A percentile compares a stretch with the other conserved stretches of the same genome.
Evolutionary conservation across 805 yeast species (phyloP).

Genomic region (Monosporozyma unispora): DNA sequence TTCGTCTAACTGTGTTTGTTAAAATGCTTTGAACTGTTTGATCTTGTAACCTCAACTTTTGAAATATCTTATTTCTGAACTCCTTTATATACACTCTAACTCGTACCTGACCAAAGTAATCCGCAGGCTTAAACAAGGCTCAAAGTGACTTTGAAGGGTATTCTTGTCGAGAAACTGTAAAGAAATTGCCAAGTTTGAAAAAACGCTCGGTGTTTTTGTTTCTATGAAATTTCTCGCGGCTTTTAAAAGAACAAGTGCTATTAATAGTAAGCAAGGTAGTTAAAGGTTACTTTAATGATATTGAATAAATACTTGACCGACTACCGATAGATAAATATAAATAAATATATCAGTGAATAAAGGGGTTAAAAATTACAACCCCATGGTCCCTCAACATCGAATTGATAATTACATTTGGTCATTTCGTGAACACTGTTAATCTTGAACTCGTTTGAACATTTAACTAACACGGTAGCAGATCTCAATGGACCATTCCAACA

Average conservation of each 20-base stretch:
- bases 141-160: not conserved
- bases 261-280: too few relatives aligned
- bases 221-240: not conserved
- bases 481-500: constrained; percentile 96
- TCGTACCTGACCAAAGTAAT: not conserved
- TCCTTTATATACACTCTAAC: too few relatives aligned
- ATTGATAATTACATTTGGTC: constrained; percentile 72
- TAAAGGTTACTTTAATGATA: not conserved
- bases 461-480: constrained; percentile 51
- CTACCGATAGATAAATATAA: too few relatives aligned
- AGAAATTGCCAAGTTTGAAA: not conserved
- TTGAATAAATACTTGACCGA: too few relatives aligned
- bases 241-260: not conserved
- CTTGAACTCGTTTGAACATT: constrained; percentile 52
- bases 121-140: not conserved
- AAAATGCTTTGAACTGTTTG: too few relatives aligned
- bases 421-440: constrained; percentile 65
- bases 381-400: constrained; percentile 37
- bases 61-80: too few relatives aligned
- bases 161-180: not conserved
- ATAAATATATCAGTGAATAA: not conserved
- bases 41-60: too few relatives aligned
- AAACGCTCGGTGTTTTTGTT: not conserved
- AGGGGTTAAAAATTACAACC: constrained; percentile 29
- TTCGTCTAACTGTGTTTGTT: too few relatives aligned